These are phyloP conservation scores for Pleurotus pulmonarius DNA, from an alignment of 768 basidiomycete species.

Conservation along the genomic window DNA sequence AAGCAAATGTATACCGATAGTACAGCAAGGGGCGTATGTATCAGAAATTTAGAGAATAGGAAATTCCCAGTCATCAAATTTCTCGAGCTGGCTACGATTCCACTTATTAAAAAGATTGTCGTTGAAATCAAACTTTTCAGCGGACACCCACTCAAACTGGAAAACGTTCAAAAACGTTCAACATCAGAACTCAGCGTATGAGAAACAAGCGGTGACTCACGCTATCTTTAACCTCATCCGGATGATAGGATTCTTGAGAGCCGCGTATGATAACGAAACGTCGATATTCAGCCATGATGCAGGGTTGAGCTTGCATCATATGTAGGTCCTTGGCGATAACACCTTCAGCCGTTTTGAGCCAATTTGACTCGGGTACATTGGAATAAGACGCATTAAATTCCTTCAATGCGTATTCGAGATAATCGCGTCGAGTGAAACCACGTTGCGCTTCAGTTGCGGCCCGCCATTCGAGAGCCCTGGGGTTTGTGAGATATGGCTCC, in stretches of 20 bases:
- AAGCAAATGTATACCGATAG: too few relatives aligned
- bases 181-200: neutral
- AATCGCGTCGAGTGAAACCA: conserved; percentile 29
- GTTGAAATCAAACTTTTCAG: conserved; percentile 48
- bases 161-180: conserved; percentile 5
- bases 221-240: conserved; percentile 29
- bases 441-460: conserved; percentile 39
- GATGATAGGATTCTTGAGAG: conserved; percentile 23
- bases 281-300: conserved; percentile 55
- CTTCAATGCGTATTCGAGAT: conserved; percentile 40
- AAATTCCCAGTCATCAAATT: neutral
- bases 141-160: conserved; percentile 56
- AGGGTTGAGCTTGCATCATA: conserved; percentile 59
- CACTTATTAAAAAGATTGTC: conserved; percentile 26
- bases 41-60: conserved; percentile 3
- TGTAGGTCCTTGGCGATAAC: conserved; percentile 47
- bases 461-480: conserved; percentile 15
- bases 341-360: conserved; percentile 34
- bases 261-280: conserved; percentile 60
- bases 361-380: conserved; percentile 28
- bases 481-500: conserved; percentile 19
- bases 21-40: too few relatives aligned
- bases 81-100: neutral
- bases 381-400: conserved; percentile 35
- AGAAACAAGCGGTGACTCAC: conserved; percentile 34